A percentile compares a stretch with the other conserved stretches of the same genome.
Evolutionary conservation across 2,329 filamentous ascomycete species (phyloP).

Genomic region (Cladosporium sp.): DNA sequence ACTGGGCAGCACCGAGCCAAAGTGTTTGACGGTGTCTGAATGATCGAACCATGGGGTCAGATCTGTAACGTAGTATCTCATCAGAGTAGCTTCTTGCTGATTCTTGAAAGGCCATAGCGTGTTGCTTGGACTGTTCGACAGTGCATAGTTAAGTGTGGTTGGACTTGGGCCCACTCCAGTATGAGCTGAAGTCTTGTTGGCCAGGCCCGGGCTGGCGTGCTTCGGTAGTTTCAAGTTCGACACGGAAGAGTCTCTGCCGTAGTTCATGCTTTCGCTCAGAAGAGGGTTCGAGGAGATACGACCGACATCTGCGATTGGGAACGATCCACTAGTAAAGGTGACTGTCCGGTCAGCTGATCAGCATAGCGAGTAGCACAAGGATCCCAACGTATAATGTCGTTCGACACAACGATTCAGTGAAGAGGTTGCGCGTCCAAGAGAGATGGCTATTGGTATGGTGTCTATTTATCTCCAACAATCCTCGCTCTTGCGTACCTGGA

Average conservation of each 20-base stretch:
- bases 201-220: not conserved
- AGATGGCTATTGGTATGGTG: not conserved
- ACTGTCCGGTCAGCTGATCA: not conserved
- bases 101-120: conserved; percentile 22
- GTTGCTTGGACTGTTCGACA: not conserved
- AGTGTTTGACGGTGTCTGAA: conserved; percentile 44
- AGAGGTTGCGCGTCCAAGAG: not conserved
- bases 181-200: not conserved
- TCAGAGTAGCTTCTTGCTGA: conserved; percentile 32
- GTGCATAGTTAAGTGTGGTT: not conserved
- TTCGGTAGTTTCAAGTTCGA: not conserved
- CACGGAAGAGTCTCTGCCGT: not conserved
- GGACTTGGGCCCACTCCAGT: not conserved
- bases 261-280: not conserved
- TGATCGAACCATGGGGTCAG: conserved; percentile 35
- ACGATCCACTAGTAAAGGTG: not conserved
- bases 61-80: conserved; percentile 35
- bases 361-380: no score
- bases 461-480: not conserved
- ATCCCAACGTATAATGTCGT: no score
- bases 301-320: not conserved
- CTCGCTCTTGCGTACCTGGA: not conserved
- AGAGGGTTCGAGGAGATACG: not conserved
- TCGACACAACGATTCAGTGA: not conserved
- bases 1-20: conserved; percentile 45